These are phyloP conservation scores for Candida namnaoensis DNA, from an alignment of 805 yeast genomes.

Conservation along the genomic window DNA sequence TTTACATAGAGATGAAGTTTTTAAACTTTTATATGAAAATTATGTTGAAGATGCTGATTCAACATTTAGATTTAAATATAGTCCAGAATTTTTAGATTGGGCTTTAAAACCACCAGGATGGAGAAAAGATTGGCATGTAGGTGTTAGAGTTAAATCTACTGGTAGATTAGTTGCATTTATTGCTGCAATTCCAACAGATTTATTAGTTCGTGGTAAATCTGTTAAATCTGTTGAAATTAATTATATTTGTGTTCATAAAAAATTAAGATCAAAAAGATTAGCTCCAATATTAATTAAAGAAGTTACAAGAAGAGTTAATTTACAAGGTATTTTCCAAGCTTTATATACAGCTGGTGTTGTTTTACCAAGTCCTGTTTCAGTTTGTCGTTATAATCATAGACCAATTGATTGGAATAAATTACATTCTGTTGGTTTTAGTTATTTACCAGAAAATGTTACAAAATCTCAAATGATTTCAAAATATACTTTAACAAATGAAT, in stretches of 20 bases:
- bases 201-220: constrained; percentile 47
- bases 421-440: constrained; percentile 83
- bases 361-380: constrained; percentile 85
- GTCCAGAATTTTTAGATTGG: constrained; percentile 81
- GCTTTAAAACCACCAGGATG: constrained; percentile 93
- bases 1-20: constrained; percentile 65
- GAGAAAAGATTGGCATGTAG: constrained; percentile 82
- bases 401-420: constrained; percentile 89
- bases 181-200: constrained; percentile 74
- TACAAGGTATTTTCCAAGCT: constrained; percentile 87
- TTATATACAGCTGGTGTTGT: constrained; percentile 88
- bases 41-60: constrained; percentile 95
- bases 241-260: constrained; percentile 90
- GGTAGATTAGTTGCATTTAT: constrained; percentile 86
- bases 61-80: constrained; percentile 84
- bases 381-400: constrained; percentile 87
- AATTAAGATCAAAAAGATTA: constrained; percentile 84
- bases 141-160: constrained; percentile 76
- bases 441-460: constrained; percentile 65
- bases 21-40: constrained; percentile 73
- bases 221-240: constrained; percentile 80
- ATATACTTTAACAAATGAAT: constrained; percentile 47
- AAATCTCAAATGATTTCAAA: constrained; percentile 63
- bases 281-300: constrained; percentile 93
- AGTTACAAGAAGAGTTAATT: constrained; percentile 87